Percentiles rank a stretch among this genome's conserved stretches.
phyloP scores from a whole-genome alignment of 768 basidiomycete genomes.

The Boletus patriciae region DNA sequence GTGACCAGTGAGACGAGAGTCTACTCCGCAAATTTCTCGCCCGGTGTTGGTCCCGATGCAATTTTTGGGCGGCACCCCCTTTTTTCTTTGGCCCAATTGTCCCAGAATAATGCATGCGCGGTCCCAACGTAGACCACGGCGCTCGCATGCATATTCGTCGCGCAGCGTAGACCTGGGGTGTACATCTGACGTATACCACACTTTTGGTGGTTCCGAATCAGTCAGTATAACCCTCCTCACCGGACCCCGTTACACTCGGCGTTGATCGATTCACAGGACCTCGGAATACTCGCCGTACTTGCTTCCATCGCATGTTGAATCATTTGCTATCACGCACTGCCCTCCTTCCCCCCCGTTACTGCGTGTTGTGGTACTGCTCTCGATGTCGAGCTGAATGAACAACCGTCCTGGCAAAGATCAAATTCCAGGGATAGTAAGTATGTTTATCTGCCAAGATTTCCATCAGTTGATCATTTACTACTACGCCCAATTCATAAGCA shows the following conservation, averaged over 20 bases:
- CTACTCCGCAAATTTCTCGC: background rate
- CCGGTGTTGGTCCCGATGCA: background rate
- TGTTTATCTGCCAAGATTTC: conserved; percentile 5
- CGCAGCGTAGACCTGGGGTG: background rate
- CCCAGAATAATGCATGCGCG: background rate
- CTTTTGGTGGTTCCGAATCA: background rate
- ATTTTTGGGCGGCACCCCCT: background rate
- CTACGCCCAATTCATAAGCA: too few relatives aligned
- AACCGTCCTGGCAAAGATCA: background rate
- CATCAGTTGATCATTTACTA: background rate
- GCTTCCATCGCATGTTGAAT: background rate
- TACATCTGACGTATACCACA: background rate
- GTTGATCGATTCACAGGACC: background rate
- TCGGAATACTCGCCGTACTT: background rate
- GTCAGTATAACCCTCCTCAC: background rate
- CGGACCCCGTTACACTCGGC: background rate
- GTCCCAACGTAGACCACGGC: background rate
- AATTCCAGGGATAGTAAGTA: conserved; percentile 8
- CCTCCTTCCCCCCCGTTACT: background rate
- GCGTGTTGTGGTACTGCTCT: background rate
- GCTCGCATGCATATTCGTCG: background rate
- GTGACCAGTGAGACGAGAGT: background rate
- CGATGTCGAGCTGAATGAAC: background rate
- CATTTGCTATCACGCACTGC: background rate
- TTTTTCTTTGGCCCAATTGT: background rate